These are phyloP conservation scores for Malus sieversii DNA, from an alignment of 306 rosid species.

Conservation along the genomic window DNA sequence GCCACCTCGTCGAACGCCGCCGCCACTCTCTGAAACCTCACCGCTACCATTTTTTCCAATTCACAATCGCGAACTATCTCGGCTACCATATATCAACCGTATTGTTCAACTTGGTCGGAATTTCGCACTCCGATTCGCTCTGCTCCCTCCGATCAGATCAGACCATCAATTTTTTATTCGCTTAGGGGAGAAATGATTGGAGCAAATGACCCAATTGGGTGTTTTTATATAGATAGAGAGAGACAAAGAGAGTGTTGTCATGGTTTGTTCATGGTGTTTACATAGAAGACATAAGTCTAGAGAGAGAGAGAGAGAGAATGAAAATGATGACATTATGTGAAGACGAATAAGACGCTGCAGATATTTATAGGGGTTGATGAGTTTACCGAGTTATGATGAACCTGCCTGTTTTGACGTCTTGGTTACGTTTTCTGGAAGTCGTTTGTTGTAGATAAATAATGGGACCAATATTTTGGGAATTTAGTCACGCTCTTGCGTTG, in stretches of 20 bases:
- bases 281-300: background rate
- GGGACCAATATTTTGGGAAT: background rate
- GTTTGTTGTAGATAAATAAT: background rate
- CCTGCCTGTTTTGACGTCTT: constrained; percentile 1
- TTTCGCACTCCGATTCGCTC: background rate
- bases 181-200: background rate
- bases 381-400: constrained; percentile 23
- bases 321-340: constrained; percentile 17
- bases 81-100: background rate
- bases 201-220: background rate
- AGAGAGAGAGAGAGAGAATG: background rate
- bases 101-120: background rate
- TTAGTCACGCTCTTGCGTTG: background rate
- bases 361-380: constrained; percentile 13
- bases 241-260: constrained; percentile 2
- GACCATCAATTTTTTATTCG: background rate
- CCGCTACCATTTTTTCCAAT: constrained; percentile 15
- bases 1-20: constrained; percentile 59
- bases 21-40: constrained; percentile 53
- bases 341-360: constrained; percentile 8
- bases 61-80: too few species aligned
- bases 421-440: background rate
- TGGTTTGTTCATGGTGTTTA: constrained; percentile 32
- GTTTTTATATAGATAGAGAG: background rate
- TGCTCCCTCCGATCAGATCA: too few species aligned